Conservation (phyloP, 2,329 filamentous ascomycete species). For the Pseudogymnoascus sp. region DNA sequence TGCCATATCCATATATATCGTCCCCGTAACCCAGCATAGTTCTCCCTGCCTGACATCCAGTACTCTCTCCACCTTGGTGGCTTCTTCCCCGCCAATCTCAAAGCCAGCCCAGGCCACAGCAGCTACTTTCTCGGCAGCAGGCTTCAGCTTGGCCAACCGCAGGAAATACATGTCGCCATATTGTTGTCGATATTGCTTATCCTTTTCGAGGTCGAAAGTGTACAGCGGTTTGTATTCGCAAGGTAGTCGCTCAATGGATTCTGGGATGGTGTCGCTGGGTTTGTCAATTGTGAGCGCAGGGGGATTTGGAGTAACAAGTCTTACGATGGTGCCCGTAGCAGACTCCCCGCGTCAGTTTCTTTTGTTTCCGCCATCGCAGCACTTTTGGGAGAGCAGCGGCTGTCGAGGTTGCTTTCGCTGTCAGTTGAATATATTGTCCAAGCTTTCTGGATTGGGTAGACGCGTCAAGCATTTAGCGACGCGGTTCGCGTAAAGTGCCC, state of each 20-base stretch:
- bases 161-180: conserved; percentile 98
- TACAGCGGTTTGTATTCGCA: conserved; percentile 66
- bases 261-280: conserved; percentile 31
- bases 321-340: conserved; percentile 45
- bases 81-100: conserved; percentile 67
- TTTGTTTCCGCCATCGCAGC: conserved; percentile 18
- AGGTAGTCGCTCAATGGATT: conserved; percentile 43
- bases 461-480: conserved; percentile 8
- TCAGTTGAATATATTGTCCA: background rate
- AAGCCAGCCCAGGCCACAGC: conserved; percentile 69
- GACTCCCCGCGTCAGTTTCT: conserved; percentile 24
- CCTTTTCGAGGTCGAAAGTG: conserved; percentile 64
- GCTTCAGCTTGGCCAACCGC: conserved; percentile 79
- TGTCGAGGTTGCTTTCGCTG: background rate
- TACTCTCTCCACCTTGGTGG: conserved; percentile 73
- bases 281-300: background rate
- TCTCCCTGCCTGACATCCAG: conserved; percentile 93
- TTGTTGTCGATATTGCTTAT: conserved; percentile 81
- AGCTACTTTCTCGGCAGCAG: conserved; percentile 68
- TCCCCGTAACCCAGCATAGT: conserved; percentile 90
- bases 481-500: conserved; percentile 8
- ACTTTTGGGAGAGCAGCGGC: background rate
- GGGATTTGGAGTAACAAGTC: conserved; percentile 18
- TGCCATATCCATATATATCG: conserved; percentile 94
- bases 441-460: background rate